Evolutionary conservation across 441 rosid genomes (phyloP), one percentile per base, ranked within the genome.

Genomic region (Aleurites moluccanus): DNA sequence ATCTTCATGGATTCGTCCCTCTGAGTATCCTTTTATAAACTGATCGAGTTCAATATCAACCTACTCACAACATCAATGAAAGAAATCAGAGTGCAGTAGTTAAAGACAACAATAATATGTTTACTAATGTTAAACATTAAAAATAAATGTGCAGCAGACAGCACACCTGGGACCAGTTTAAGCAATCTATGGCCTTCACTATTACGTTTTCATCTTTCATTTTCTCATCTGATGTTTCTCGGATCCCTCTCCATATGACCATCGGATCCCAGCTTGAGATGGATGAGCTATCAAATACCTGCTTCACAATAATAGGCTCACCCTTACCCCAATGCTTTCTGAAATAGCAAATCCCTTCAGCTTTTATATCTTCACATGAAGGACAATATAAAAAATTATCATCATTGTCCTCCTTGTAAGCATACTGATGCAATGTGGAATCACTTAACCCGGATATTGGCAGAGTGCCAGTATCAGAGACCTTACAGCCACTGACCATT

Each of bases 401-500:
- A 69, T 73, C 75, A 47, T 86, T 78, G 28, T 81, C 96, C 64
- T 88, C 92, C 78, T 89, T 86, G 69, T 84, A 73, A 57, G 96
- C 78, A 83, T 72, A 85, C 69, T 83, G 86, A 78, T 75, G 65
- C 28, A 88, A 83, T 50, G 83, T 71, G 62, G 85, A 73, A 82
- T 86, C 84, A 81, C 63, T 70, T 21, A 73, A 2, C 60, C 82
- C 86, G 64, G 72, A 55, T 33, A 56, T 83, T 75, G 59, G 78
- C 64, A 69, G 70, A 79, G 80, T 61, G 44, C 73, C 75, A 77
- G 78, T 21, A 62, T 83, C 85, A 78, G 78, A 63, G 75, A 90
- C 88, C 83, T 81, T 88, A 80, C 98, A 96, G 71, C 99, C 95
- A 72, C 79, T 81, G 72, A 92, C 98, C 93, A 96, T 87, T 84